Base-by-base conservation (phyloP, 202 grass and related monocot genomes). In the Dendrocalamus latiflorus region DNA sequence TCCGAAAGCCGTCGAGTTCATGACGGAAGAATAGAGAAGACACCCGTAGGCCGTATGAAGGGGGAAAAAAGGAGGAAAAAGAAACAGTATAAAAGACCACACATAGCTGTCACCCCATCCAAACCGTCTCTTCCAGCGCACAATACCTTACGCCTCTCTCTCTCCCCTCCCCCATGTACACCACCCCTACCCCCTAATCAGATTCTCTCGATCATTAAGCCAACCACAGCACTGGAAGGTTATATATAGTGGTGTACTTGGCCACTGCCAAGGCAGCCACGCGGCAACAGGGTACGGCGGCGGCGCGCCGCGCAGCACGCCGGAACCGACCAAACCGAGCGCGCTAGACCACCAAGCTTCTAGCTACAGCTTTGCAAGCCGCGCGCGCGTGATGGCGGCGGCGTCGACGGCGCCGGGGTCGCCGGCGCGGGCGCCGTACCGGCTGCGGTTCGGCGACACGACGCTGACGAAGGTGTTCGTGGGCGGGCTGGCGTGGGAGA, bases 401-500 rank as follows among this genome's bases (percentile, higher is more conserved):
- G 51, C 81, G 9, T 11, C 94, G 28, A 66, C 89, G 21, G 43
- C 65, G 48, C 66, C 75, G 37, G 60, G 21, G 24, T 55, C 84
- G 24, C 71, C 86, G 21, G 63, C 63, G 8, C 28, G 85, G 6
- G 65, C 78, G 6, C 79, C 88, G 47, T 84, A 86, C 49, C 74
- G 91, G 68, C 91, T 85, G 15, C 86, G 91, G 51, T 95, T 93
- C 79, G 93, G 93, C 26, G 95, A 98, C 90, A 98, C 95, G 37
- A 95, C 87, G 30, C 81, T 86, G 81, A 98, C 89, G 1, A 98
- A 98, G 85, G 93, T 98, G 47, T 98, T 98, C 78, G 95, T 98
- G 45, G 92, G 95, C 62, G 95, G 95, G 10, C 88, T 98, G 82
- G 88, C 95, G 24, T 98, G 95, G 95, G 90, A 98, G 87, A 98